Conservation (phyloP, 139 green algal genomes). For the Chlamydomonas eustigma region DNA sequence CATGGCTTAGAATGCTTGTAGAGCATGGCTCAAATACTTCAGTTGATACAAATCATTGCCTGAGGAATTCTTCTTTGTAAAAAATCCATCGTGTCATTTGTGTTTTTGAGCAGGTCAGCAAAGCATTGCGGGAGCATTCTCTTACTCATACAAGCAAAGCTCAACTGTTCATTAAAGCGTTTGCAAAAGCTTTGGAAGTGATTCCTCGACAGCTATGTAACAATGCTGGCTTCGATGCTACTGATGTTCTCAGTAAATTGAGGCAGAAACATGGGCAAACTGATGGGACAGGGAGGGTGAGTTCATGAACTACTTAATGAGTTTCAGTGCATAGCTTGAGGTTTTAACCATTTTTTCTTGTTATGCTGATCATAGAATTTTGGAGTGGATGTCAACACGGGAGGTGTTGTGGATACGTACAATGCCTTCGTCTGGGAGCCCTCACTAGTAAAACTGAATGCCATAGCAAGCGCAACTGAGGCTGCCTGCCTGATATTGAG, state of each 20-base stretch:
- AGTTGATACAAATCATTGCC: no score
- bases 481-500: slow-evolving; percentile 90
- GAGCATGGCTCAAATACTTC: no score
- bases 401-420: slow-evolving; percentile 93
- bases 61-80: no score
- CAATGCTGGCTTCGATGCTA: slow-evolving; percentile 97
- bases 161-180: slow-evolving; percentile 96
- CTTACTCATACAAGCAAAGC: slow-evolving; percentile 63
- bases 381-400: slow-evolving; percentile 93
- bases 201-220: slow-evolving; percentile 90
- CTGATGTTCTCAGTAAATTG: slow-evolving; percentile 96
- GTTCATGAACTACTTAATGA: no score
- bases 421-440: slow-evolving; percentile 96
- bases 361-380: slow-evolving; percentile 57
- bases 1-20: no score
- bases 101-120: slow-evolving; percentile 69
- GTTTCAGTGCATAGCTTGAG: no score
- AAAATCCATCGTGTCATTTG: no score
- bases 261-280: slow-evolving; percentile 88
- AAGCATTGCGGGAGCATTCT: slow-evolving; percentile 47
- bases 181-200: slow-evolving; percentile 86
- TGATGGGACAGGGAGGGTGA: slow-evolving; percentile 43
- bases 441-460: slow-evolving; percentile 91
- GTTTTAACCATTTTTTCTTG: no score
- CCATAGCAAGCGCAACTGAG: slow-evolving; percentile 85